Base-by-base conservation (phyloP, 805 yeast species). In the Metschnikowia similis region DNA sequence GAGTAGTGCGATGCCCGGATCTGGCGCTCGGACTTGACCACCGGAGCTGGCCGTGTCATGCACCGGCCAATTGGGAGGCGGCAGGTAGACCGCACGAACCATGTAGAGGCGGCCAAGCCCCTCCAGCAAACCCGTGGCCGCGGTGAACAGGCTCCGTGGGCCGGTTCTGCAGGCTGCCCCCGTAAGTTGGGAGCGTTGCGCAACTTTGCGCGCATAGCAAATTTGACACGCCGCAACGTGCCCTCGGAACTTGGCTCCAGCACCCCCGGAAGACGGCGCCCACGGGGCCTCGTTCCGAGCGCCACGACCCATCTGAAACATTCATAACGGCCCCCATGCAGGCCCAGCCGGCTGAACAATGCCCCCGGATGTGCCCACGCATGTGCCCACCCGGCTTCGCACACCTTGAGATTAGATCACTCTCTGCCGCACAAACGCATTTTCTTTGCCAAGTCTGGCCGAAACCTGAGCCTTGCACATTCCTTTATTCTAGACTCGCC, bases 221-320 rank as follows among this genome's bases (percentile, higher is more conserved):
- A n/a, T 32, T 32, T 14, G 35, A 5, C 35, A 32, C 9, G 26
- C 10, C 27, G 8, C 38, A 35, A 35, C 38, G 26, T 35, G 38
- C 38, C 38, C 38, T 11, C 37, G 45, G 45, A 41, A 32, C 6
- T 32, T 8, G 10, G 21, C n/a, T 0, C 2, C 42, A 26, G 26
- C 13, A 11, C 29, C 36, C 37, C 26, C 45, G 45, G 37, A 41
- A 30, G 11, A 21, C 21, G 21, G 26, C 17, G 27, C 26, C 38
- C 38, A 7, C 37, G 45, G 45, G 32, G 26, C 6, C 34, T 13
- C 9, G 21, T 9, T 6, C 4, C 42, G 42, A n/a, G 21, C 13
- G 26, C 36, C 37, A n/a, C 45, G 45, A 30, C 31, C 16, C 8
- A 26, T 41, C 45, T 32, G 37, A 41, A 21, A 41, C 45, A 41